Evolutionary conservation across 129 eudicot genomes (phyloP).

Genomic region (Escallonia rubra): DNA sequence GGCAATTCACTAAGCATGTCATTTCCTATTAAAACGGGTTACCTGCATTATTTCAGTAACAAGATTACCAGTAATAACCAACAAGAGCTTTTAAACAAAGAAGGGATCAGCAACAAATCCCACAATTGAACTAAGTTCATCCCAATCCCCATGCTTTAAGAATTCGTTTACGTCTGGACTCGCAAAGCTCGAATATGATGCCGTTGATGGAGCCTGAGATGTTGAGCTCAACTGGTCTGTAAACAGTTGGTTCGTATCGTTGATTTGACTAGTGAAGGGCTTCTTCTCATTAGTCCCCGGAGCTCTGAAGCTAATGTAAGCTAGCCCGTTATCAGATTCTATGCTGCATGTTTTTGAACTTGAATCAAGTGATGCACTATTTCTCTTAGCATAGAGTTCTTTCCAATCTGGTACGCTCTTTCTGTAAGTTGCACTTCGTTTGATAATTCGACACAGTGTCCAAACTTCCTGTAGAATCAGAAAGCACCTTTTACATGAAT

Average conservation of each 20-base stretch:
- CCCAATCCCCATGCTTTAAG: slow-evolving; percentile 56
- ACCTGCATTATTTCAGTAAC: no score
- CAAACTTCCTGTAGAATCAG: slow-evolving; percentile 73
- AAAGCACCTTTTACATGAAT: no score
- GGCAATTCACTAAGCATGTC: no score
- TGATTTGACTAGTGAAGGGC: not conserved
- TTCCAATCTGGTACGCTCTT: slow-evolving; percentile 59
- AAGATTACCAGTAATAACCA: no score
- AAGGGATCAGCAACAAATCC: slow-evolving; percentile 42
- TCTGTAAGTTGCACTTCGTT: slow-evolving; percentile 39
- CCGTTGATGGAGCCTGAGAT: slow-evolving; percentile 18
- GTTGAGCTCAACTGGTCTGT: slow-evolving; percentile 11
- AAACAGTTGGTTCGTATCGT: slow-evolving; percentile 22
- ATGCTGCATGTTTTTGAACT: slow-evolving; percentile 53
- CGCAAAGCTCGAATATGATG: slow-evolving; percentile 35
- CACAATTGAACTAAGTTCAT: slow-evolving; percentile 53
- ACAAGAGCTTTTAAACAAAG: not conserved
- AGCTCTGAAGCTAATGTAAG: slow-evolving; percentile 40
- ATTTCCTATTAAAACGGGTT: no score
- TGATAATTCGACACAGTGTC: slow-evolving; percentile 78
- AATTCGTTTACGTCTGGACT: slow-evolving; percentile 43
- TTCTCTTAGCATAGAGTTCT: slow-evolving; percentile 23
- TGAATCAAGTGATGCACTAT: slow-evolving; percentile 7
- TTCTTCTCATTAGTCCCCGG: slow-evolving; percentile 5
- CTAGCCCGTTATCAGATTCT: slow-evolving; percentile 48